Evolutionary conservation across 2,329 filamentous ascomycete genomes (phyloP).

Genomic region (Diaporthe velutina): DNA sequence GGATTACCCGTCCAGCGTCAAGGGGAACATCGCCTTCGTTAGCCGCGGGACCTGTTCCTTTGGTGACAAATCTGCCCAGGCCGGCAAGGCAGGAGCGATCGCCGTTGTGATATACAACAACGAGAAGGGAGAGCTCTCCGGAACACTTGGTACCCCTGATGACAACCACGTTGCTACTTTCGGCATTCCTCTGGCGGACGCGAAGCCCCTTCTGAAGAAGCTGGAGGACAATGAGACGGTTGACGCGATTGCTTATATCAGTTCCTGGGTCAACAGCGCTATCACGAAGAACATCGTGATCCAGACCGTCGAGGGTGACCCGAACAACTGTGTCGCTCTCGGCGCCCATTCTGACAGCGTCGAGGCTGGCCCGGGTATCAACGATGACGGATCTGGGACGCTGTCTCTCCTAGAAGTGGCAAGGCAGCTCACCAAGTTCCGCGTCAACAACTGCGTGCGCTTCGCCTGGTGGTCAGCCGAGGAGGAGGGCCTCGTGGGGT

Average conservation of each 20-base stretch:
- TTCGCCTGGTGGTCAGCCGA: slow-evolving; percentile 79
- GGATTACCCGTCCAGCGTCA: slow-evolving; percentile 72
- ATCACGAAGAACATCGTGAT: slow-evolving; percentile 72
- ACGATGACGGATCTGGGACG: slow-evolving; percentile 81
- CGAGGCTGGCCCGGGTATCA: slow-evolving; percentile 77
- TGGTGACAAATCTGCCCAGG: slow-evolving; percentile 76
- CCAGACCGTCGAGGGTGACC: slow-evolving; percentile 71
- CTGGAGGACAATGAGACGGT: slow-evolving; percentile 65
- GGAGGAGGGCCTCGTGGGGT: slow-evolving; percentile 76
- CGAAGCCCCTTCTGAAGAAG: slow-evolving; percentile 65
- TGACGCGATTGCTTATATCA: slow-evolving; percentile 70
- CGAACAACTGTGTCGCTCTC: slow-evolving; percentile 74
- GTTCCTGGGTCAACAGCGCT: slow-evolving; percentile 67
- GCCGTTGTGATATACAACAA: slow-evolving; percentile 84
- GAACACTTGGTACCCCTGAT: slow-evolving; percentile 75
- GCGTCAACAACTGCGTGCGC: slow-evolving; percentile 74
- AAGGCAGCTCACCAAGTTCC: slow-evolving; percentile 67
- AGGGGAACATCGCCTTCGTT: slow-evolving; percentile 78
- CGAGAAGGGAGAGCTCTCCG: slow-evolving; percentile 70
- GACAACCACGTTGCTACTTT: slow-evolving; percentile 76
- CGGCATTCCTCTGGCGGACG: slow-evolving; percentile 72
- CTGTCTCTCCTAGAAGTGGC: slow-evolving; percentile 73
- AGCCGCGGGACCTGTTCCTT: slow-evolving; percentile 79
- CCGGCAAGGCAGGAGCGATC: slow-evolving; percentile 76
- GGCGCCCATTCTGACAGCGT: slow-evolving; percentile 76